These are phyloP conservation scores for Glycine latifolia DNA, from an alignment of 306 rosid species.

Conservation along the genomic window DNA sequence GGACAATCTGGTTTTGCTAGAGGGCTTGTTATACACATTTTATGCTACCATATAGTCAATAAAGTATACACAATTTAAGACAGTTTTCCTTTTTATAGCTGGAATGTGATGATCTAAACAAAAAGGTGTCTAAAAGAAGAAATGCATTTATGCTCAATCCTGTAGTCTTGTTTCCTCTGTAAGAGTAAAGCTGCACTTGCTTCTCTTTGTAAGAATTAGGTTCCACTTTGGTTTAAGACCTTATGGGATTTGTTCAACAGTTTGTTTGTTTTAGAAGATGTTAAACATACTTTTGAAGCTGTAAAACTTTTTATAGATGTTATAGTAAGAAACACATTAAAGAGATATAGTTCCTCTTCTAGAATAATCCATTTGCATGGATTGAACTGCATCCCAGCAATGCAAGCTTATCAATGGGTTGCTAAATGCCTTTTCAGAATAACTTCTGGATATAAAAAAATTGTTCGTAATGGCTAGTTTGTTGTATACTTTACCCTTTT, in stretches of 20 bases:
- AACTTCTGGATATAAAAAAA: background rate
- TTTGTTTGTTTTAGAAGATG: constrained; percentile 21
- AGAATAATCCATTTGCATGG: constrained; percentile 15
- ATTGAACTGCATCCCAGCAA: background rate
- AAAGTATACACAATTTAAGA: constrained; percentile 1
- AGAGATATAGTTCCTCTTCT: constrained; percentile 16
- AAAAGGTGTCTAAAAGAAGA: background rate
- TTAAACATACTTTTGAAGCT: background rate
- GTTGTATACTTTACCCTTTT: too few species aligned
- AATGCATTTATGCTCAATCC: constrained; percentile 10
- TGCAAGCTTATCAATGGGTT: background rate
- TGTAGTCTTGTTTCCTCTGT: background rate
- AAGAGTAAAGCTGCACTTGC: background rate
- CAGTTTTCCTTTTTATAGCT: constrained; percentile 12
- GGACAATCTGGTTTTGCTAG: background rate
- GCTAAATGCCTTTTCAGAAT: background rate
- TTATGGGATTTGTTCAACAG: constrained; percentile 20
- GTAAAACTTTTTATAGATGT: background rate
- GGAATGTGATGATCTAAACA: constrained; percentile 24
- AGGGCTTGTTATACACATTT: background rate
- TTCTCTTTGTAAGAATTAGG: background rate
- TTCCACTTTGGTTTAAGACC: background rate
- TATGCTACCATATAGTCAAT: constrained; percentile 19
- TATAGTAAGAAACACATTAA: background rate
- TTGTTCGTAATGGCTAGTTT: background rate